Percentiles rank a stretch among this genome's conserved stretches.
Conservation (phyloP, 2,329 filamentous ascomycete species). For the Pyrenophora teres region DNA sequence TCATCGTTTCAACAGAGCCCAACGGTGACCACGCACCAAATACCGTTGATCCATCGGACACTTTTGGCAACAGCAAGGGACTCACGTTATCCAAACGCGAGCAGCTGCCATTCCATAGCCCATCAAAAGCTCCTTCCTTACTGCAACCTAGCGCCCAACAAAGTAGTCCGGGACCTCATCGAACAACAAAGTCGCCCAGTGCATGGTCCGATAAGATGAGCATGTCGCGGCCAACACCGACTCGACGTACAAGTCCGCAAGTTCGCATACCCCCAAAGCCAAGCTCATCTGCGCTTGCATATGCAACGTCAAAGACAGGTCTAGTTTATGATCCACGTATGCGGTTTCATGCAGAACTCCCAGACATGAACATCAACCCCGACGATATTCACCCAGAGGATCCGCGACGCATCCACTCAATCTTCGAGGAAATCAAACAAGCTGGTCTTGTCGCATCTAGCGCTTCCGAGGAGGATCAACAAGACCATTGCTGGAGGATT, state of each 20-base stretch:
- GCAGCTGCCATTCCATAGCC: slow-evolving; percentile 35
- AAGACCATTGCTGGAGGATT: slow-evolving; percentile 70
- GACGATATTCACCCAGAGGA: slow-evolving; percentile 92
- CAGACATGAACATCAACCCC: slow-evolving; percentile 49
- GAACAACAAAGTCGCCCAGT: slow-evolving; percentile 16
- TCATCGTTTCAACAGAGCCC: slow-evolving; percentile 40
- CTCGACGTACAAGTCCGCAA: slow-evolving; percentile 27
- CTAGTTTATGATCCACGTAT: slow-evolving; percentile 85
- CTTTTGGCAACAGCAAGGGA: slow-evolving; percentile 26
- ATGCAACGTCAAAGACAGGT: slow-evolving; percentile 48
- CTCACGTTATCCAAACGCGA: slow-evolving; percentile 26
- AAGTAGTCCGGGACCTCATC: slow-evolving; percentile 12
- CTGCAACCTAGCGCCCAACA: slow-evolving; percentile 7
- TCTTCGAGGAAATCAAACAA: slow-evolving; percentile 85
- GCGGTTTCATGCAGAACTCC: slow-evolving; percentile 86
- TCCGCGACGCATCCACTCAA: slow-evolving; percentile 86
- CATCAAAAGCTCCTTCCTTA: slow-evolving; percentile 16
- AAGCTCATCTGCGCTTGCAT: slow-evolving; percentile 42
- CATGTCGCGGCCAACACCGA: slow-evolving; percentile 16
- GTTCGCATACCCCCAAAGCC: slow-evolving; percentile 39
- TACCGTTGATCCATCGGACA: slow-evolving; percentile 39
- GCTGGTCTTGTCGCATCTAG: slow-evolving; percentile 76
- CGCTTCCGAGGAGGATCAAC: slow-evolving; percentile 51
- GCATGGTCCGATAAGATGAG: slow-evolving; percentile 33
- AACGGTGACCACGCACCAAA: slow-evolving; percentile 31